These are phyloP conservation scores for Coleophoma eucalyptorum DNA, from an alignment of 2,329 filamentous ascomycete species.

Conservation along the genomic window DNA sequence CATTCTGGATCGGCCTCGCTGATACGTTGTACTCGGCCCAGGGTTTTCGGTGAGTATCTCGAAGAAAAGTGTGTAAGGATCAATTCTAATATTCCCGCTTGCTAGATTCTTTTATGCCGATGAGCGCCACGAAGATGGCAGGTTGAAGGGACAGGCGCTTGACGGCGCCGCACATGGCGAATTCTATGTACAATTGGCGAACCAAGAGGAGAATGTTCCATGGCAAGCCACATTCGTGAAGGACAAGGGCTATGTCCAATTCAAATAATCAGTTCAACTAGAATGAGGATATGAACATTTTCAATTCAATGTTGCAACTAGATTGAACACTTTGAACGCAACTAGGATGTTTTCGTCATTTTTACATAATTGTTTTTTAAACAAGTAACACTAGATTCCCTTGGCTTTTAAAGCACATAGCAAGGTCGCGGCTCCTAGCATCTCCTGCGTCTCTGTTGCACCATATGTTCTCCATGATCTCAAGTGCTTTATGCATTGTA, in stretches of 20 bases:
- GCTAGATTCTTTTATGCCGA: conserved; percentile 19
- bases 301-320: conserved; percentile 1
- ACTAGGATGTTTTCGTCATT: neutral
- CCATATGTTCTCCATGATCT: conserved; percentile 22
- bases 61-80: conserved; percentile 4
- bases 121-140: conserved; percentile 14
- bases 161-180: conserved; percentile 15
- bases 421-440: conserved; percentile 19
- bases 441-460: conserved; percentile 8
- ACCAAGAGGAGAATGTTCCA: conserved; percentile 12
- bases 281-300: conserved; percentile 5
- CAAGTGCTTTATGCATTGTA: conserved; percentile 16
- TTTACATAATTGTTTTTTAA: conserved; percentile 8
- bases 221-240: conserved; percentile 20
- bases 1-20: conserved; percentile 15
- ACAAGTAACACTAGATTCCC: conserved; percentile 27
- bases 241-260: conserved; percentile 17
- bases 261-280: conserved; percentile 11
- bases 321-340: conserved; percentile 1
- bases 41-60: conserved; percentile 13
- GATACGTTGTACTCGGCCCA: conserved; percentile 6
- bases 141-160: conserved; percentile 8
- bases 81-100: conserved; percentile 4
- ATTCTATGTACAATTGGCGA: conserved; percentile 16
- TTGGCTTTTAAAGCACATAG: conserved; percentile 25